A percentile compares a stretch with the other conserved stretches of the same genome.
Evolutionary conservation across 192 early-diverging fungal species (phyloP).

Genomic region (Paraglomus occultum): DNA sequence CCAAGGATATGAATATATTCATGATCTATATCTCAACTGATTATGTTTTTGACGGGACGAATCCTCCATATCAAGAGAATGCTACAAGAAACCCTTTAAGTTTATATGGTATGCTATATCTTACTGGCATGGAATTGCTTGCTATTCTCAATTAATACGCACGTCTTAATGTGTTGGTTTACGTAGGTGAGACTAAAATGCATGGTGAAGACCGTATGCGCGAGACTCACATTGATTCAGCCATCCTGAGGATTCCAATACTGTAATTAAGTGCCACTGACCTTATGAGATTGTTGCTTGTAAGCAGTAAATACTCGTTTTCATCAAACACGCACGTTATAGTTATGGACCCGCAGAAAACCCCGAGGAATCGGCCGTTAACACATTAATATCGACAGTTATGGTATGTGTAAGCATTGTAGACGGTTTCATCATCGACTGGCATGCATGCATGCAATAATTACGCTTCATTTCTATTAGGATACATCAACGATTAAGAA

Average conservation of each 20-base stretch:
- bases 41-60: constrained; percentile 90
- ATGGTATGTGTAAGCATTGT: constrained; percentile 44
- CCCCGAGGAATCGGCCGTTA: constrained; percentile 75
- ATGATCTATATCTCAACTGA: constrained; percentile 87
- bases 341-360: constrained; percentile 63
- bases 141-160: not conserved
- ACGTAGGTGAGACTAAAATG: constrained; percentile 65
- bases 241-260: constrained; percentile 78
- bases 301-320: too few relatives aligned
- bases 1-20: constrained; percentile 49
- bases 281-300: not conserved
- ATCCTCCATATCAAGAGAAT: constrained; percentile 72
- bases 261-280: constrained; percentile 41
- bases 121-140: not conserved
- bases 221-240: constrained; percentile 51
- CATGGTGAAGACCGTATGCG: constrained; percentile 68
- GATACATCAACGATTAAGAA: constrained; percentile 42
- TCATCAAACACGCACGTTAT: not conserved
- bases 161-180: too few relatives aligned
- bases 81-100: constrained; percentile 75
- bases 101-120: constrained; percentile 61
- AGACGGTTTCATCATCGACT: not conserved
- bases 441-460: not conserved
- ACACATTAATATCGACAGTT: constrained; percentile 66
- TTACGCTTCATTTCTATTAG: constrained; percentile 28